Percentiles rank a stretch among this genome's conserved stretches.
Conservation (phyloP, 2,329 filamentous ascomycete genomes). For the Westerdykella aurantiaca region DNA sequence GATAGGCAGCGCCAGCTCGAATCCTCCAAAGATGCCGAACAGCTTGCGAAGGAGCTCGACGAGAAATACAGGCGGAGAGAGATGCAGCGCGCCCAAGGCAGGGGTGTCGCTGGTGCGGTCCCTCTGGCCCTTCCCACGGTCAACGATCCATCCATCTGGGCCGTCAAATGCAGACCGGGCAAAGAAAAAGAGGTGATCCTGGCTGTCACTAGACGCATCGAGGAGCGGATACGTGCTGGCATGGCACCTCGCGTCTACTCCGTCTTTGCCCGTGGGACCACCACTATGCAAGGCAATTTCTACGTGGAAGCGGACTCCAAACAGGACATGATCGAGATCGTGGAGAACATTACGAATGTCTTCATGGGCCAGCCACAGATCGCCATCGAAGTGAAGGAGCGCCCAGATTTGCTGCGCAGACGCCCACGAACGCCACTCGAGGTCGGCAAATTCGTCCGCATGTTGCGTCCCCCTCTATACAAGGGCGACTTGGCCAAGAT, state of each 20-base stretch:
- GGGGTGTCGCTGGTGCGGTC: conserved; percentile 26
- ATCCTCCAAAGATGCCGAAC: conserved; percentile 84
- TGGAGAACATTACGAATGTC: conserved; percentile 81
- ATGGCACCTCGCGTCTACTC: conserved; percentile 80
- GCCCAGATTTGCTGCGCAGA: conserved; percentile 90
- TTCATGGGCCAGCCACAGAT: conserved; percentile 84
- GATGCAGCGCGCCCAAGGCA: conserved; percentile 25
- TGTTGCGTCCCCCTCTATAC: conserved; percentile 75
- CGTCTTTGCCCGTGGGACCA: conserved; percentile 81
- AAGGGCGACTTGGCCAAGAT: conserved; percentile 87
- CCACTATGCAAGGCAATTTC: conserved; percentile 82
- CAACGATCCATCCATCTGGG: conserved; percentile 94
- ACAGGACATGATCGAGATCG: conserved; percentile 74
- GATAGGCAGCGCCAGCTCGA: conserved; percentile 87
- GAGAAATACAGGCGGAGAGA: conserved; percentile 77
- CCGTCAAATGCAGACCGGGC: conserved; percentile 84
- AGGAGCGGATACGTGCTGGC: conserved; percentile 71
- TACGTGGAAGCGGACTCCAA: conserved; percentile 89
- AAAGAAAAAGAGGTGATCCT: conserved; percentile 92
- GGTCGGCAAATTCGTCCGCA: conserved; percentile 85
- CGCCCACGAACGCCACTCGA: conserved; percentile 75
- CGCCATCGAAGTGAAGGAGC: conserved; percentile 91
- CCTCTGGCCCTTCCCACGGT: conserved; percentile 79
- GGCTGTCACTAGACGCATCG: conserved; percentile 79
- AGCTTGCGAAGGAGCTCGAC: conserved; percentile 73